Conservation (phyloP, 768 basidiomycete species). For the Rhizopogon sp. region DNA sequence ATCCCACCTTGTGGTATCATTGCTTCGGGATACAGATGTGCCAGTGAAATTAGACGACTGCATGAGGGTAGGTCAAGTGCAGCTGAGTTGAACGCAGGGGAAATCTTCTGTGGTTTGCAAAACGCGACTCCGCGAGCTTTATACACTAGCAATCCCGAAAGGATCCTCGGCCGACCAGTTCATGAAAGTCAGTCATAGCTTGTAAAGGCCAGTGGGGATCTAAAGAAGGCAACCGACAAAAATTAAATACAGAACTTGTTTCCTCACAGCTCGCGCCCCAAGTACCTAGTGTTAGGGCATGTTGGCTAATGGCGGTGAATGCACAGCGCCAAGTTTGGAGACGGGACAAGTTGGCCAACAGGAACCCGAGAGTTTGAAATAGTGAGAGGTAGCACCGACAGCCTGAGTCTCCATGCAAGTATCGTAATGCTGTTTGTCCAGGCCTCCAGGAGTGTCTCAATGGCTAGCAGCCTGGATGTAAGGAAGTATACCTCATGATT, state of each 20-base stretch:
- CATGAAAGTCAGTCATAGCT: background rate
- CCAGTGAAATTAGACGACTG: background rate
- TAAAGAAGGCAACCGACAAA: background rate
- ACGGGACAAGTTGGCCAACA: too few relatives aligned
- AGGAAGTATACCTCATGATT: too few relatives aligned
- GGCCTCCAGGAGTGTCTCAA: too few relatives aligned
- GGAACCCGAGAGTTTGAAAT: background rate
- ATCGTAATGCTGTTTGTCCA: too few relatives aligned
- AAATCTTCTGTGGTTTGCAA: background rate
- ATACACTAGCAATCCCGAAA: background rate
- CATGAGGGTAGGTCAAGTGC: background rate
- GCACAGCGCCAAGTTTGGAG: too few relatives aligned
- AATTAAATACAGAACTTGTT: background rate
- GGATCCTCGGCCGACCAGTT: background rate
- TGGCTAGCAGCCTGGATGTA: too few relatives aligned
- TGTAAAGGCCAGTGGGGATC: too few relatives aligned
- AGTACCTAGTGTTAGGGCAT: background rate
- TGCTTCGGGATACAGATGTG: too few relatives aligned
- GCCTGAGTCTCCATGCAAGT: background rate
- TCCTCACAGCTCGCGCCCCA: too few relatives aligned
- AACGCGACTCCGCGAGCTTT: background rate
- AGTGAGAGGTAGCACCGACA: background rate
- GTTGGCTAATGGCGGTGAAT: background rate
- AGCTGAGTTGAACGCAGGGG: background rate
- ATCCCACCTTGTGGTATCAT: background rate